Conservation (phyloP, 139 green algal genomes). For the Chlorella sp. region DNA sequence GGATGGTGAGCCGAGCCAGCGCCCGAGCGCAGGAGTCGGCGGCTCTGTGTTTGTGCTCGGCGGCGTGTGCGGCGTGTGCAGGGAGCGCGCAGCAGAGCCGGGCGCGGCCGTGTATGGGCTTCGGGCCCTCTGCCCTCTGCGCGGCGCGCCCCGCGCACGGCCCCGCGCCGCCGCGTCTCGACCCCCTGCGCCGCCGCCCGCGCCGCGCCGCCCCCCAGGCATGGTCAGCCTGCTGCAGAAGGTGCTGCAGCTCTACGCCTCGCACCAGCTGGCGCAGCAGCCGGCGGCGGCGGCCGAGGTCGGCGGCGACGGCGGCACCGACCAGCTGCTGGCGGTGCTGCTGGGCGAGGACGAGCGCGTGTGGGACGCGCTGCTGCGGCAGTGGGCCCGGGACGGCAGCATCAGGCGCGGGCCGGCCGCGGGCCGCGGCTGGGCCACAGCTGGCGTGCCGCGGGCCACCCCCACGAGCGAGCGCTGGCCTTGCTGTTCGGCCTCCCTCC, state of each 20-base stretch:
- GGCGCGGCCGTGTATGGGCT: too few relatives aligned
- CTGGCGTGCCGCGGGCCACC: too few relatives aligned
- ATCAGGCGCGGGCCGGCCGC: slow-evolving; percentile 4
- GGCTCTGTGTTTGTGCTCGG: too few relatives aligned
- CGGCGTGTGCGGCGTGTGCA: too few relatives aligned
- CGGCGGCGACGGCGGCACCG: slow-evolving; percentile 6
- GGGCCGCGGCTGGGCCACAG: background rate
- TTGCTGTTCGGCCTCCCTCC: background rate
- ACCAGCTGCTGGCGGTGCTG: slow-evolving; percentile 44
- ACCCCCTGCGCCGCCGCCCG: background rate
- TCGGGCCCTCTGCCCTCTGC: too few relatives aligned
- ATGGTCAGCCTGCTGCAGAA: slow-evolving; percentile 87
- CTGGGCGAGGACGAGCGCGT: slow-evolving; percentile 63
- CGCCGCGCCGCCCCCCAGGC: slow-evolving; percentile 21
- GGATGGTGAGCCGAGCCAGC: slow-evolving; percentile 46
- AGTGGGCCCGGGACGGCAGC: background rate
- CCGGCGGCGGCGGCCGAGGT: background rate
- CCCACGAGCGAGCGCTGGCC: too few relatives aligned
- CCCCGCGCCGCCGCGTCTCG: too few relatives aligned
- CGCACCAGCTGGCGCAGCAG: slow-evolving; percentile 46
- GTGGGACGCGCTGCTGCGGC: slow-evolving; percentile 54
- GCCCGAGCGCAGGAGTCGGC: too few relatives aligned
- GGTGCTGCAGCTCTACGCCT: slow-evolving; percentile 90
- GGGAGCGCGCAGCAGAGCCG: too few relatives aligned
- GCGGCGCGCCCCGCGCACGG: too few relatives aligned